Evolutionary conservation across 805 yeast genomes (phyloP), one percentile per base, ranked within the genome.

Genomic region (Candida mattraensis): DNA sequence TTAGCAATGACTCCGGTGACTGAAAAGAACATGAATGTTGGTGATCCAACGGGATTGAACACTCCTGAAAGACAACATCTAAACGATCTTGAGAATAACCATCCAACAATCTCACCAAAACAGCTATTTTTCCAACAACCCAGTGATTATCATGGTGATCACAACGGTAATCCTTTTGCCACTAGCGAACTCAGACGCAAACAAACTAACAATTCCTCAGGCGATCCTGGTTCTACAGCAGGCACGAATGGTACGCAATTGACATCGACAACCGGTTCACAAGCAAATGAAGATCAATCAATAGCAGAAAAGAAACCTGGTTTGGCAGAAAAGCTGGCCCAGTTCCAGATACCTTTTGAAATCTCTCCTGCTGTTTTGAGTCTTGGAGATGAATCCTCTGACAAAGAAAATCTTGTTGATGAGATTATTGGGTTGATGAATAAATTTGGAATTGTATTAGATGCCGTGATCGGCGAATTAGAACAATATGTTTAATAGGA

Each of bases 1-100:
- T 64, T 79, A 48, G 76, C 86, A 0, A 84, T 85, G 93, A 85
- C 94, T 0, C 94, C 93, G 2, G 78, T 84, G 4, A 72, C 86
- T 2, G 94, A 85, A 47, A 79, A 67, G 33, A 42, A 35, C 19
- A 22, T 37, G 26, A 32, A 33, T 17, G 16, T 30, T 5, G 43
- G 34, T 9, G 43, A 41, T 10, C 48, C 46, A 4, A 38, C 44
- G 7, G 50, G 48, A 6, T 10, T 36, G 11, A 36, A 47, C 14
- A 53, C 55, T 2, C 54, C 57, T 3, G 57, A 52, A 17, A 35
- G 48, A 18, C 33, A 20, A n/a, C n/a, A n/a, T n/a, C n/a, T n/a
- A n/a, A n/a, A n/a, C n/a, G n/a, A n/a, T n/a, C 34, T 29, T 17
- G 24, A 32, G 26, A 11, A 30, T 25, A 17, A 19, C 12, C 18